Conservation (phyloP, 305 asterid genomes). For the Fraxinus paxiana region DNA sequence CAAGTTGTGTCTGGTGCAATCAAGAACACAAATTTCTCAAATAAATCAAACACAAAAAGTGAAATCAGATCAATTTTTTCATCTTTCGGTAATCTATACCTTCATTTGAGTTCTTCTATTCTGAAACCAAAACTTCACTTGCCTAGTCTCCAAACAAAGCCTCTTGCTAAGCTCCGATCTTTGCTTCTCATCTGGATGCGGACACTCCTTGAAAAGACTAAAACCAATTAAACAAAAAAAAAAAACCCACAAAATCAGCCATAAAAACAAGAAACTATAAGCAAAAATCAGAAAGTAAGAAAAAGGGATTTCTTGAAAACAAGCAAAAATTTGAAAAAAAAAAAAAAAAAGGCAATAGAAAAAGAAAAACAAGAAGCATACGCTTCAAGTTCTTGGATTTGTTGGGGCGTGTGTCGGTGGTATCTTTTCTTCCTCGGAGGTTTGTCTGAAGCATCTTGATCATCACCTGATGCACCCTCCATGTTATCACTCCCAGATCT, state of each 20-base stretch:
- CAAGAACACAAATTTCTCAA: slow-evolving; percentile 2
- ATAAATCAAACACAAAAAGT: neutral
- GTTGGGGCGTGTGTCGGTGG: slow-evolving; percentile 98
- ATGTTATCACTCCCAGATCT: slow-evolving; percentile 87
- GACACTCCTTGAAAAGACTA: slow-evolving; percentile 84
- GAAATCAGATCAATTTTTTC: neutral
- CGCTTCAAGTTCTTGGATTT: slow-evolving; percentile 95
- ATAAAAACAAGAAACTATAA: neutral
- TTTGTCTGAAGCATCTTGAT: slow-evolving; percentile 59
- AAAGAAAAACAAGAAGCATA: slow-evolving; percentile 13
- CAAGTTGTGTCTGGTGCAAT: slow-evolving; percentile 70
- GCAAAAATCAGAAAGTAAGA: neutral
- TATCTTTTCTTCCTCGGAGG: slow-evolving; percentile 79
- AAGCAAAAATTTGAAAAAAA: neutral
- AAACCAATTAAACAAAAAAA: neutral
- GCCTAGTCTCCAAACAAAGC: slow-evolving; percentile 72
- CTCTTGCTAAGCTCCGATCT: slow-evolving; percentile 76
- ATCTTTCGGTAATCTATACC: slow-evolving; percentile 34
- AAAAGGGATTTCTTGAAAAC: neutral
- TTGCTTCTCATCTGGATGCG: slow-evolving; percentile 92
- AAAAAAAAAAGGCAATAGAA: neutral
- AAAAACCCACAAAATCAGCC: neutral
- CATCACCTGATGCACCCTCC: slow-evolving; percentile 80
- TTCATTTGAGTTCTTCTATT: slow-evolving; percentile 92
- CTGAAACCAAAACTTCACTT: slow-evolving; percentile 94